Conservation (phyloP, 164 flowering plant species). For the Litsea cubeba region DNA sequence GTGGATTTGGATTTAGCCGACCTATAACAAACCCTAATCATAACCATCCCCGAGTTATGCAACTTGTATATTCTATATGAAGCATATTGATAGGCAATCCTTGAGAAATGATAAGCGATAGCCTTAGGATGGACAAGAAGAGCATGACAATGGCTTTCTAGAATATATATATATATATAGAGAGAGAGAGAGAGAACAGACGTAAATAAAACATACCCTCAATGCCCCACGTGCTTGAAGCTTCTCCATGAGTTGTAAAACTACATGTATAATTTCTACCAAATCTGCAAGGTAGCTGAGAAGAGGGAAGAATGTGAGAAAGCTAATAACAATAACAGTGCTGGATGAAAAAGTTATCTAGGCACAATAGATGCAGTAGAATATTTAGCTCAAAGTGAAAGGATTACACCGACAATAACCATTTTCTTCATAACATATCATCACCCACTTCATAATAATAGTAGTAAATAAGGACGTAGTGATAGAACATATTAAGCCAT, state of each 20-base stretch:
- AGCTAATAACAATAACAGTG: not conserved
- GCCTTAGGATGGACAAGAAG: too few species aligned
- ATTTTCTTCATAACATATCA: not conserved
- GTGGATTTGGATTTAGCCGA: too few species aligned
- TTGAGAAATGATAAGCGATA: too few species aligned
- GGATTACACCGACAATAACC: too few species aligned
- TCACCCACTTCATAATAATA: not conserved
- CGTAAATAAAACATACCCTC: conserved; percentile 46
- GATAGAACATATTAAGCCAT: not conserved
- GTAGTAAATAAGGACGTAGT: not conserved
- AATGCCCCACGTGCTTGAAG: conserved; percentile 82
- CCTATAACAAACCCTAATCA: too few species aligned
- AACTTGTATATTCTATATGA: too few species aligned
- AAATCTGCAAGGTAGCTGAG: conserved; percentile 90
- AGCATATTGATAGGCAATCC: too few species aligned
- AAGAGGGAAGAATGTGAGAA: conserved; percentile 7
- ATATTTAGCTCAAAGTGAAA: not conserved
- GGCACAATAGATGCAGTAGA: not conserved
- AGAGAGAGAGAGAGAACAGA: not conserved
- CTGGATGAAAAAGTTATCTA: not conserved
- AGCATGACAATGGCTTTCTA: not conserved
- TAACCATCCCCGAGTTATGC: too few species aligned
- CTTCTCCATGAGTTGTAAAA: conserved; percentile 73
- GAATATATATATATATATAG: too few species aligned
- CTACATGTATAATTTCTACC: conserved; percentile 64